phyloP scores from a whole-genome alignment of 2,329 filamentous ascomycete species.

The Rutstroemia sp. region DNA sequence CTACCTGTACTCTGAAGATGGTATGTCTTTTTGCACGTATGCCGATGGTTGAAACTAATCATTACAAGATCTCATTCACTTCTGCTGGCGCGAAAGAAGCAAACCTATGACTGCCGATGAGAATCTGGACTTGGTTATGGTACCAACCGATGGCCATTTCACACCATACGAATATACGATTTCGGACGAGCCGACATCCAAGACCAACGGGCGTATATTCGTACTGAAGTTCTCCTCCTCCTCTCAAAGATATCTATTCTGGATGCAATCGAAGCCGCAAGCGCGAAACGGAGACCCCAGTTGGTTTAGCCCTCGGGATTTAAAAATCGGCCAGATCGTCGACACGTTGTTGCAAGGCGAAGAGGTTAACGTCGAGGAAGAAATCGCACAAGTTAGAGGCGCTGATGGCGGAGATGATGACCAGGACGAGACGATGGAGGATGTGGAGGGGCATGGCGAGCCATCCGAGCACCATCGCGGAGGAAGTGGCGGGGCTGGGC shows the following conservation, averaged over 20 bases:
- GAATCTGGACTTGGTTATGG: conserved; percentile 79
- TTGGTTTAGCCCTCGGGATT: conserved; percentile 78
- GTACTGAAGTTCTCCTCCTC: conserved; percentile 90
- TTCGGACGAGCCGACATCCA: conserved; percentile 48
- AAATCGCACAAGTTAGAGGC: conserved; percentile 58
- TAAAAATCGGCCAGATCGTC: conserved; percentile 82
- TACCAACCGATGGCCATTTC: conserved; percentile 84
- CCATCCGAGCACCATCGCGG: conserved; percentile 50
- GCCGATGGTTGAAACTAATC: conserved; percentile 1
- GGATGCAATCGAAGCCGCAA: conserved; percentile 89
- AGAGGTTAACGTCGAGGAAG: conserved; percentile 69
- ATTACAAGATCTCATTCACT: conserved; percentile 72
- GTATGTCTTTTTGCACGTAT: conserved; percentile 35
- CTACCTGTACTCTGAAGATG: conserved; percentile 90
- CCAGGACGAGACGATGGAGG: conserved; percentile 72
- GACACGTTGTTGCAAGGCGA: conserved; percentile 80
- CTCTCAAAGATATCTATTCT: conserved; percentile 87
- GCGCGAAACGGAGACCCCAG: conserved; percentile 58
- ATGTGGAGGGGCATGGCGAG: conserved; percentile 60
- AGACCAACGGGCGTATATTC: conserved; percentile 84
- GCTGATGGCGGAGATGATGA: conserved; percentile 48
- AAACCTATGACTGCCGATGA: conserved; percentile 65
- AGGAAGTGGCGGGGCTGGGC: conserved; percentile 72
- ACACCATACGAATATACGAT: conserved; percentile 71
- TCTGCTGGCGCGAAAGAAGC: conserved; percentile 88